Conservation (phyloP, 371 early-diverging fungal genomes). For the Mycotypha africana region DNA sequence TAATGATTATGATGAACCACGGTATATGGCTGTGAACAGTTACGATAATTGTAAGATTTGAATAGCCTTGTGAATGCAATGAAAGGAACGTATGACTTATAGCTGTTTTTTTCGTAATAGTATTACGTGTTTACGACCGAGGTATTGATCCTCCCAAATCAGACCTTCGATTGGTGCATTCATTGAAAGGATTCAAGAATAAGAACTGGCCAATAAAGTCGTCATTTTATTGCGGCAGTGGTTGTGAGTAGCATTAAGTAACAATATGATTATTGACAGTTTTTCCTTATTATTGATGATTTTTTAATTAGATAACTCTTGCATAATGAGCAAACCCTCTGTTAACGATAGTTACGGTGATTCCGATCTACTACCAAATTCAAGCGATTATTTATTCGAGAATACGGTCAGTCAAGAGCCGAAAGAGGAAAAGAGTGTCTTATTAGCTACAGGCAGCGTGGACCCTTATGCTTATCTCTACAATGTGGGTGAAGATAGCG, state of each 20-base stretch:
- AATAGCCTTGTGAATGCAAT: too few species aligned
- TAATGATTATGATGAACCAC: conserved; percentile 69
- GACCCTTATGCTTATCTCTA: conserved; percentile 85
- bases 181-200: conserved; percentile 81
- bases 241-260: conserved; percentile 44
- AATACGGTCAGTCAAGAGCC: conserved; percentile 43
- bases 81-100: background rate
- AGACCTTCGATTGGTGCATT: conserved; percentile 58
- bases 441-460: conserved; percentile 82
- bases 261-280: background rate
- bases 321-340: conserved; percentile 31
- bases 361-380: conserved; percentile 22
- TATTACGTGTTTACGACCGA: conserved; percentile 81
- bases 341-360: conserved; percentile 36
- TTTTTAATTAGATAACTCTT: conserved; percentile 32
- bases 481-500: conserved; percentile 68
- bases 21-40: conserved; percentile 80
- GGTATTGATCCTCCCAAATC: conserved; percentile 72
- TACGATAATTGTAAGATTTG: conserved; percentile 81
- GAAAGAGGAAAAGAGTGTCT: conserved; percentile 53
- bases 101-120: conserved; percentile 20
- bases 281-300: background rate
- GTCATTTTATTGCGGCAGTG: conserved; percentile 69
- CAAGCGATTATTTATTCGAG: conserved; percentile 31
- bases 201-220: conserved; percentile 89